Conservation (phyloP, 1,139 yeast species). For the Candida mesenterica region DNA sequence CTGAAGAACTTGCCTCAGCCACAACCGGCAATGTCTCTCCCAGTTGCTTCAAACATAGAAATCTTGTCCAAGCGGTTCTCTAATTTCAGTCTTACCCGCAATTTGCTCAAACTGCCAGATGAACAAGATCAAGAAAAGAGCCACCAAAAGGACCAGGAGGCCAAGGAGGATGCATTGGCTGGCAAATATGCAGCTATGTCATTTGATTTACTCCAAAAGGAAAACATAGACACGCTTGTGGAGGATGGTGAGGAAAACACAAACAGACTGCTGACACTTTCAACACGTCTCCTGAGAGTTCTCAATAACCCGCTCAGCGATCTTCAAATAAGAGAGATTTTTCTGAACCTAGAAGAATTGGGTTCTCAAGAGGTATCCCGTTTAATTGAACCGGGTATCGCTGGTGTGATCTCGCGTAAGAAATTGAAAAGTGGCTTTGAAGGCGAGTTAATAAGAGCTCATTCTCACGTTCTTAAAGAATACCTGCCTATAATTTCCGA, state of each 20-base stretch:
- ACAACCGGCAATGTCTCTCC: slow-evolving; percentile 45
- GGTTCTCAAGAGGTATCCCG: not conserved
- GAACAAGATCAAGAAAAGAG: not conserved
- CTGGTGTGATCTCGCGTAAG: slow-evolving; percentile 22
- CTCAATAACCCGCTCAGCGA: slow-evolving; percentile 51
- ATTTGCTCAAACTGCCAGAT: slow-evolving; percentile 2
- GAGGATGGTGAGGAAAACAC: not conserved
- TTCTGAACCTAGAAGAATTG: slow-evolving; percentile 42
- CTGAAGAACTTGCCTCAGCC: slow-evolving; percentile 23
- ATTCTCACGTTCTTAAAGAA: slow-evolving; percentile 56
- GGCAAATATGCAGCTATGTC: slow-evolving; percentile 16
- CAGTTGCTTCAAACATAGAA: slow-evolving; percentile 42
- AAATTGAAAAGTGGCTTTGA: slow-evolving; percentile 69
- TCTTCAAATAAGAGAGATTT: slow-evolving; percentile 45
- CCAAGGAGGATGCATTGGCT: not conserved
- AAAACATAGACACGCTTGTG: slow-evolving; percentile 3
- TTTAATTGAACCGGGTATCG: slow-evolving; percentile 22
- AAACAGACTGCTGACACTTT: slow-evolving; percentile 19
- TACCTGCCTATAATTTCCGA: slow-evolving; percentile 56
- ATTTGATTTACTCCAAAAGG: slow-evolving; percentile 10
- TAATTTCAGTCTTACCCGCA: slow-evolving; percentile 32
- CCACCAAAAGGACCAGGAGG: not conserved
- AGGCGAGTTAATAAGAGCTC: slow-evolving; percentile 64
- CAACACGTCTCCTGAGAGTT: slow-evolving; percentile 50
- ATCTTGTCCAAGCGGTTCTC: slow-evolving; percentile 35